Evolutionary conservation across 1,284 basidiomycete species (phyloP), one percentile per base, ranked within the genome.

Genomic region (Leccinum brunneo-olivaceum): DNA sequence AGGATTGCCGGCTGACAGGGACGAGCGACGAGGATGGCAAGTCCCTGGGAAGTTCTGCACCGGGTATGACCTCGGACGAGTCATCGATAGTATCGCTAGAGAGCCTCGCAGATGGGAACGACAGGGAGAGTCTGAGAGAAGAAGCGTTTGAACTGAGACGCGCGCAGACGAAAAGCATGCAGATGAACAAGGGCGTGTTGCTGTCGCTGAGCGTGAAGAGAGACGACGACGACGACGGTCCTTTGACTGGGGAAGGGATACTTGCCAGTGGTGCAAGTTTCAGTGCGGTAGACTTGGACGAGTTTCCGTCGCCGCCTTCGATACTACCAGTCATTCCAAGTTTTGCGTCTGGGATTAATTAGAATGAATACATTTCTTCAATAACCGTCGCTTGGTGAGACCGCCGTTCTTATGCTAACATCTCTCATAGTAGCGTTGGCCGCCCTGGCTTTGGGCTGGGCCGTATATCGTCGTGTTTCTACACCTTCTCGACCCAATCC

Each of bases 131-230:
- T 18, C 57, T 60, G 23, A 52, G 53, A 12, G 69, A 64, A 30
- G 56, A 55, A 24, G 53, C 57, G 4, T 72, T 68, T 49, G 69
- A 75, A 44, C 60, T 74, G 29, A 65, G 62, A 48, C 63, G 69
- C 9, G 72, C 63, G 3, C 70, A 68, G 33, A 68, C 71, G 30
- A 68, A 65, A 53, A 76, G 72, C 47, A 62, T 76, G 52, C 68
- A 73, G 52, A 60, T 72, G 46, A 69, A 72, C 56, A 67, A 64
- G 50, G 72, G 69, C 7, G 58, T 71, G 34, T 49, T 74, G 16
- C 51, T 74, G 28, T 58, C 64, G 15, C 55, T 56, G 23, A 41
- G 52, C 38, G 34, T 49, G 28, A 53, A 47, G 46, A 47, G n/a
- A n/a, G n/a, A n/a, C n/a, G n/a, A n/a, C n/a, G n/a, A n/a, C n/a